These are phyloP conservation scores for Tulasnella sp. DNA, from an alignment of 768 basidiomycete species.

Conservation along the genomic window DNA sequence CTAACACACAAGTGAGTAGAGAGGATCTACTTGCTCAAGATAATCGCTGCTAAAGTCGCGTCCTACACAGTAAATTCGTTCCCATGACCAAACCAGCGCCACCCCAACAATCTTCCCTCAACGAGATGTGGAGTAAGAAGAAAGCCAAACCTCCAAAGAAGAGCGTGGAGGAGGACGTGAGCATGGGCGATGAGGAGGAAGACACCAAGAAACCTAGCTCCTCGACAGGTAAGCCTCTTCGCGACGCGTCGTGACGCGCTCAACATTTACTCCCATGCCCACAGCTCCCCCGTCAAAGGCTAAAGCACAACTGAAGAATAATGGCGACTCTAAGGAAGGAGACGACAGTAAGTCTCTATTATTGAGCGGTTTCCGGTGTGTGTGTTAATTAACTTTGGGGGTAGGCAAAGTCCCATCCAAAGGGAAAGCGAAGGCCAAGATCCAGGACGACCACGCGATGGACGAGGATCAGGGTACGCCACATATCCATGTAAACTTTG, in stretches of 20 bases:
- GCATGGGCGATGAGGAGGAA: slow-evolving; percentile 34
- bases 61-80: slow-evolving; percentile 54
- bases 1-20: slow-evolving; percentile 5
- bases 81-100: slow-evolving; percentile 65
- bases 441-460: neutral
- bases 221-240: neutral
- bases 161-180: slow-evolving; percentile 5
- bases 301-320: slow-evolving; percentile 25
- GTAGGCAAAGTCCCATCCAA: neutral
- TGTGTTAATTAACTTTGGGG: neutral
- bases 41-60: neutral
- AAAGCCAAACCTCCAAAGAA: slow-evolving; percentile 37
- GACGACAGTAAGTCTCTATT: slow-evolving; percentile 21
- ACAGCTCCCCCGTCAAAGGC: slow-evolving; percentile 33
- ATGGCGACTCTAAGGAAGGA: slow-evolving; percentile 30
- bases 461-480: slow-evolving; percentile 13
- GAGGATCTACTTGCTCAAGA: neutral
- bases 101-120: slow-evolving; percentile 72
- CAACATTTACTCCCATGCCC: slow-evolving; percentile 27
- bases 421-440: slow-evolving; percentile 17
- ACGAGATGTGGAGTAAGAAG: slow-evolving; percentile 62
- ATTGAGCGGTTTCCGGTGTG: neutral
- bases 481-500: neutral
- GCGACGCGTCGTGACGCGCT: slow-evolving; percentile 5
- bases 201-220: slow-evolving; percentile 31